Percentiles rank a stretch among this genome's conserved stretches.
phyloP scores from a whole-genome alignment of 192 early-diverging fungal genomes.

The Chytriomyces confervae region DNA sequence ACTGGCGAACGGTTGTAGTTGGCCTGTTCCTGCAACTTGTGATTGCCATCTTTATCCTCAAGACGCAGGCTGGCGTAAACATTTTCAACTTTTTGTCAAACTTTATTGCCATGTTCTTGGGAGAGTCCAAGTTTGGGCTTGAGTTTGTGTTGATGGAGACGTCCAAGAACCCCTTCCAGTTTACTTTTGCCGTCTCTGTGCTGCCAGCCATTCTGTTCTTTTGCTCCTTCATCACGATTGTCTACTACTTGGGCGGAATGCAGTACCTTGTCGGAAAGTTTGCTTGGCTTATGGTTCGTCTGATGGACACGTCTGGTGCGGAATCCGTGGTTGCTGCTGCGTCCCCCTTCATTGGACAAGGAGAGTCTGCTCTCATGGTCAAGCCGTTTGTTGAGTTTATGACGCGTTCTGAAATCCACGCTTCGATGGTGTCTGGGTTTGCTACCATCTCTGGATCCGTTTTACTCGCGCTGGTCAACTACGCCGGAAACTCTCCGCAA shows the following conservation, averaged over 20 bases:
- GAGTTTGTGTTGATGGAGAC: slow-evolving; percentile 71
- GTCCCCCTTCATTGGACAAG: slow-evolving; percentile 84
- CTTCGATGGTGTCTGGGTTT: slow-evolving; percentile 88
- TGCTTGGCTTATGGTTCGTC: slow-evolving; percentile 65
- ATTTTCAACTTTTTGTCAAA: slow-evolving; percentile 74
- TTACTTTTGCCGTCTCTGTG: slow-evolving; percentile 70
- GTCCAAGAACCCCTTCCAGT: slow-evolving; percentile 35
- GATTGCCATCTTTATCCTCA: slow-evolving; percentile 79
- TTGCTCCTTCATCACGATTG: slow-evolving; percentile 79
- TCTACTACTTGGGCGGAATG: slow-evolving; percentile 85
- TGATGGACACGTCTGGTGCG: slow-evolving; percentile 79
- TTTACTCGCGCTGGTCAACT: slow-evolving; percentile 71
- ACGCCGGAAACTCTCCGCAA: slow-evolving; percentile 54
- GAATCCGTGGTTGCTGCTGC: slow-evolving; percentile 85
- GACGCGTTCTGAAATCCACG: slow-evolving; percentile 85
- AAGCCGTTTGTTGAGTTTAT: slow-evolving; percentile 81
- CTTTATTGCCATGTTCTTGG: slow-evolving; percentile 65
- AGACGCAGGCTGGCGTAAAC: slow-evolving; percentile 70
- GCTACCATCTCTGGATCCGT: slow-evolving; percentile 84
- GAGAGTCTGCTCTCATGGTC: slow-evolving; percentile 82
- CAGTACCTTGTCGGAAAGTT: slow-evolving; percentile 78
- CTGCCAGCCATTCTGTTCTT: slow-evolving; percentile 93
- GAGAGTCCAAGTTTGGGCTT: slow-evolving; percentile 70
- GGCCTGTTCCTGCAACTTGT: slow-evolving; percentile 78
- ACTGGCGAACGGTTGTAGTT: slow-evolving; percentile 75